Evolutionary conservation across 768 basidiomycete species (phyloP).

Genomic region (Calocybe indica): DNA sequence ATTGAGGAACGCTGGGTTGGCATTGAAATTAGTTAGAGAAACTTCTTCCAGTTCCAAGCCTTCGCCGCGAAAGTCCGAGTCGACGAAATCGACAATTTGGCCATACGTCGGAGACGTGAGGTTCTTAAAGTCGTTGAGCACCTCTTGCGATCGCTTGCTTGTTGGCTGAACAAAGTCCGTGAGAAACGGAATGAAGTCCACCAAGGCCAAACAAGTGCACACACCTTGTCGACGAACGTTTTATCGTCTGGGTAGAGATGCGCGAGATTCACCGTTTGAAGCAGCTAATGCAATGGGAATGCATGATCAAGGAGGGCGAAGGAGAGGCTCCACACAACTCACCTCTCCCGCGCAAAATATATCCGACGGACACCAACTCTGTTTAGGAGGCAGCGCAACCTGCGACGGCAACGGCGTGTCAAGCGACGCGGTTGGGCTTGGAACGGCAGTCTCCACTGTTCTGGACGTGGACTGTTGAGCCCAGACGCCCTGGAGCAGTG

Average conservation of each 20-base stretch:
- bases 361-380: slow-evolving; percentile 68
- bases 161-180: slow-evolving; percentile 53
- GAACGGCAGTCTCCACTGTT: slow-evolving; percentile 53
- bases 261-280: slow-evolving; percentile 85
- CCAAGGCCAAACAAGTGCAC: slow-evolving; percentile 2
- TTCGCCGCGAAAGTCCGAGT: slow-evolving; percentile 76
- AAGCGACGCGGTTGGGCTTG: slow-evolving; percentile 55
- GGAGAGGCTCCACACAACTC: slow-evolving; percentile 19
- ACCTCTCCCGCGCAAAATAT: slow-evolving; percentile 82
- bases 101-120: slow-evolving; percentile 52
- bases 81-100: slow-evolving; percentile 60
- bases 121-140: slow-evolving; percentile 64
- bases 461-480: slow-evolving; percentile 22
- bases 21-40: slow-evolving; percentile 53
- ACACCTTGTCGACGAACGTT: slow-evolving; percentile 76
- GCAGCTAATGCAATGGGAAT: slow-evolving; percentile 37
- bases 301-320: slow-evolving; percentile 4
- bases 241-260: slow-evolving; percentile 74
- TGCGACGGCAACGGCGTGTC: slow-evolving; percentile 58
- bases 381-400: slow-evolving; percentile 54
- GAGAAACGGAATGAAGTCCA: background rate
- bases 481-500: slow-evolving; percentile 6
- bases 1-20: slow-evolving; percentile 59
- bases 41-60: slow-evolving; percentile 75
- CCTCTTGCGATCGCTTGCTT: slow-evolving; percentile 52